Conservation (phyloP, 73 alveolate species). For the Blepharisma japonicum region DNA sequence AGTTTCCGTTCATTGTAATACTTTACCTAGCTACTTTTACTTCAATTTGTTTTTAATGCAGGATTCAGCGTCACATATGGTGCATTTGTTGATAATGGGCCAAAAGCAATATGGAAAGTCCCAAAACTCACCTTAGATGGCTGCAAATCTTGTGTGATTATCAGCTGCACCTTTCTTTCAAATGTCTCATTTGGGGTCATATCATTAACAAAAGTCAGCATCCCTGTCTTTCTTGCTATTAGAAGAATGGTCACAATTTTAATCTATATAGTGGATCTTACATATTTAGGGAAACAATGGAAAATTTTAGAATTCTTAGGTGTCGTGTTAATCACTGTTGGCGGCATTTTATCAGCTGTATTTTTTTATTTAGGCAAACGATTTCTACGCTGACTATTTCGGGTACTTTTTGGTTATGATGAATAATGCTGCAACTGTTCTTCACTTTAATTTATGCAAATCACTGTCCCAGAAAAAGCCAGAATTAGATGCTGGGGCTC, state of each 20-base stretch:
- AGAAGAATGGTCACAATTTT: slow-evolving; percentile 24
- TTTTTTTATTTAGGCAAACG: not conserved
- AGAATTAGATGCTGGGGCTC: not conserved
- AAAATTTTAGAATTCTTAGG: slow-evolving; percentile 1
- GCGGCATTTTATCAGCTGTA: slow-evolving; percentile 18
- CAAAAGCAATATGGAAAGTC: slow-evolving; percentile 14
- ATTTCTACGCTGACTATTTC: slow-evolving; percentile 4
- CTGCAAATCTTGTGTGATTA: not conserved
- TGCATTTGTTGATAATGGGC: not conserved
- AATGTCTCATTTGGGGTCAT: slow-evolving; percentile 20
- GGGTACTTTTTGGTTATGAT: not conserved
- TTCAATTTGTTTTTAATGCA: slow-evolving; percentile 4
- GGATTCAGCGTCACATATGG: not conserved
- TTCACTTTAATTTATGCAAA: not conserved
- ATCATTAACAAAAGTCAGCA: slow-evolving; percentile 9
- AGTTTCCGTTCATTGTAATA: slow-evolving; percentile 10
- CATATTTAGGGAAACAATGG: not conserved
- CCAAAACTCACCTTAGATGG: not conserved
- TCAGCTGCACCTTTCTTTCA: not conserved
- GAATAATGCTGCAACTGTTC: not conserved
- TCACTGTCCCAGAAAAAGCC: slow-evolving; percentile 5
- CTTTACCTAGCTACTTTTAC: not conserved
- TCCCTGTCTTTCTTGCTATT: slow-evolving; percentile 32
- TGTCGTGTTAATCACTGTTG: slow-evolving; percentile 1
- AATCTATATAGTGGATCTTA: not conserved